Conservation (phyloP, 441 rosid genomes). For the Arabidopsis hybrid region DNA sequence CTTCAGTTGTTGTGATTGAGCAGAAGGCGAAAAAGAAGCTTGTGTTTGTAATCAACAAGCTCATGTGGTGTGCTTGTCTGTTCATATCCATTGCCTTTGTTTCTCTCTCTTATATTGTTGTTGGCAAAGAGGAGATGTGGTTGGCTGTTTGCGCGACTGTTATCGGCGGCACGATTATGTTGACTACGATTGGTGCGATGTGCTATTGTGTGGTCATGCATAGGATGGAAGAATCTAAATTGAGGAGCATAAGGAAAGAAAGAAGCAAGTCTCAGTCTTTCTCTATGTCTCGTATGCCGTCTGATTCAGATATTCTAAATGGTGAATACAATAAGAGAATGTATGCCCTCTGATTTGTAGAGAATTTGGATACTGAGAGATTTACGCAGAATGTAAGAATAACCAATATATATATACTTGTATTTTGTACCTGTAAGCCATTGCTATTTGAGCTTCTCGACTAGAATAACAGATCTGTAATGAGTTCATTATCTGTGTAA, state of each 20-base stretch:
- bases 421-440: constrained; percentile 33
- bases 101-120: constrained; percentile 90
- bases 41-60: constrained; percentile 96
- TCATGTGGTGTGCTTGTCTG: constrained; percentile 98
- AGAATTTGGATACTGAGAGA: constrained; percentile 8
- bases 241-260: constrained; percentile 78
- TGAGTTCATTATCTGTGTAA: not conserved
- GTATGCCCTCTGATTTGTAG: constrained; percentile 67
- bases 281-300: constrained; percentile 72
- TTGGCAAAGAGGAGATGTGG: constrained; percentile 75
- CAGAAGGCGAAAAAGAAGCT: constrained; percentile 94
- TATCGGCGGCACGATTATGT: constrained; percentile 88
- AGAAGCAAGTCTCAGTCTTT: constrained; percentile 83
- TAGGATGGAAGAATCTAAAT: constrained; percentile 81
- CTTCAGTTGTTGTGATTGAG: constrained; percentile 96
- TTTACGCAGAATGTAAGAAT: constrained; percentile 38
- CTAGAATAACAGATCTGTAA: constrained; percentile 38
- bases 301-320: constrained; percentile 78
- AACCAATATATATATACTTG: constrained; percentile 37
- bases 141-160: constrained; percentile 81
- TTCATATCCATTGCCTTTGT: constrained; percentile 90
- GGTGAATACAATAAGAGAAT: constrained; percentile 83
- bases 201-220: constrained; percentile 83
- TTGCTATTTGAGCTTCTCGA: constrained; percentile 36
- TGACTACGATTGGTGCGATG: constrained; percentile 94